phyloP scores from a whole-genome alignment of 176 grass and related monocot genomes.

The Rhynchospora tenuis region DNA sequence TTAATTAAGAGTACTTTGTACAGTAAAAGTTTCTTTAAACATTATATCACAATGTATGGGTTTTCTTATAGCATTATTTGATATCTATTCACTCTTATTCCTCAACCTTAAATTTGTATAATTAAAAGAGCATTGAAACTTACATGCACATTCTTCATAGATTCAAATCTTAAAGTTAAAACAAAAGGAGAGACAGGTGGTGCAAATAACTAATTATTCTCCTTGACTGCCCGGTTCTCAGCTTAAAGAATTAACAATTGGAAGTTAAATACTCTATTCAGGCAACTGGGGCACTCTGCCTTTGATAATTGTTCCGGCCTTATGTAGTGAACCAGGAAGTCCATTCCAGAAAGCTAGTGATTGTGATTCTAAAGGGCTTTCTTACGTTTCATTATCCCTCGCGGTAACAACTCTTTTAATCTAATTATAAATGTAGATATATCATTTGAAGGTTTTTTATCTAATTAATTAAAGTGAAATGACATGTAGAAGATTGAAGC shows the following conservation, averaged over 20 bases:
- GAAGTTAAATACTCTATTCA: conserved; percentile 8
- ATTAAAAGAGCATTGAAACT: background rate
- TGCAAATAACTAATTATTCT: background rate
- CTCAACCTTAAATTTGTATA: background rate
- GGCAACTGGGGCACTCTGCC: conserved; percentile 49
- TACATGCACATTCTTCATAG: background rate
- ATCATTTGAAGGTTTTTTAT: background rate
- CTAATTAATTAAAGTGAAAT: no score
- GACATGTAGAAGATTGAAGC: background rate
- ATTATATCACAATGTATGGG: background rate
- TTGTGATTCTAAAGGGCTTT: conserved; percentile 45
- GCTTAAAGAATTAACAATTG: background rate
- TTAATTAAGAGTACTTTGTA: background rate
- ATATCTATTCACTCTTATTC: background rate
- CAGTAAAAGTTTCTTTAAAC: background rate
- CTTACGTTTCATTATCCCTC: conserved; percentile 52
- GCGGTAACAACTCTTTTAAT: conserved; percentile 26
- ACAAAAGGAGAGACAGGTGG: background rate
- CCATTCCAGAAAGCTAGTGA: conserved; percentile 35
- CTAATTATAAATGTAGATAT: background rate
- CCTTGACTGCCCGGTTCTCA: no score
- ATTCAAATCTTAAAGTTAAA: background rate
- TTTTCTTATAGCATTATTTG: background rate
- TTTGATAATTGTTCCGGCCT: conserved; percentile 55
- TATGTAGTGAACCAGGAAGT: conserved; percentile 43